Evolutionary conservation across 768 basidiomycete genomes (phyloP), one percentile per base, ranked within the genome.

Genomic region (Russula sp.): DNA sequence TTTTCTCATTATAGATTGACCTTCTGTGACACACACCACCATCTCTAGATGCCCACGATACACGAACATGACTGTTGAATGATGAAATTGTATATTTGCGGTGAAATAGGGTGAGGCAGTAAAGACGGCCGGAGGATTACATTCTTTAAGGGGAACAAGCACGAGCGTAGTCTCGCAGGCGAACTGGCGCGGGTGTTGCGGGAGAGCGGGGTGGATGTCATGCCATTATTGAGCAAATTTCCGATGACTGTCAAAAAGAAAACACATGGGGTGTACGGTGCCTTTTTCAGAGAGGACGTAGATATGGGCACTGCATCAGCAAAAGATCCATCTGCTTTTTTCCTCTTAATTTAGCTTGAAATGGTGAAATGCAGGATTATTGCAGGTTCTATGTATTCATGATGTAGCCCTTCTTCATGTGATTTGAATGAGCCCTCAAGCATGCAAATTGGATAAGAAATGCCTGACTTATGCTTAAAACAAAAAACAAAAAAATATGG

Each of bases 181-280:
- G 96, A 98, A 74, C 83, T 98, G 61, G 94, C 93, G 68, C 83
- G 91, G 9, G 92, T 99, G 48, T 80, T 98, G 60, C 79, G 88
- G 58, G 97, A 98, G 74, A 88, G 89, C 51, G 92, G 89, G 34
- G 92, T 90, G 67, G 84, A 89, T 62, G 83, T 87, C 54, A 85
- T 89, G 68, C 86, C 76, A 6, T 78, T 97, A 76, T 84, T 87
- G 64, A 84, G 85, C 63, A 86, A 87, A 71, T 98, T 97, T 80
- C 92, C 94, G 57, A 92, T 95, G 83, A 92, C 94, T 63, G 93
- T 98, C 78, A 97, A 96, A 81, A 98, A 98, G 82, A 92, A 86
- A 81, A 84, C 88, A 70, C 95, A 98, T 71, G 79, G 91, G 22
- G 88, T 84, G 48, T 98, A 97, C 70, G 95, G 95, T 5, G 90